Conservation (phyloP, 306 rosid genomes). For the Hippophae rhamnoides region DNA sequence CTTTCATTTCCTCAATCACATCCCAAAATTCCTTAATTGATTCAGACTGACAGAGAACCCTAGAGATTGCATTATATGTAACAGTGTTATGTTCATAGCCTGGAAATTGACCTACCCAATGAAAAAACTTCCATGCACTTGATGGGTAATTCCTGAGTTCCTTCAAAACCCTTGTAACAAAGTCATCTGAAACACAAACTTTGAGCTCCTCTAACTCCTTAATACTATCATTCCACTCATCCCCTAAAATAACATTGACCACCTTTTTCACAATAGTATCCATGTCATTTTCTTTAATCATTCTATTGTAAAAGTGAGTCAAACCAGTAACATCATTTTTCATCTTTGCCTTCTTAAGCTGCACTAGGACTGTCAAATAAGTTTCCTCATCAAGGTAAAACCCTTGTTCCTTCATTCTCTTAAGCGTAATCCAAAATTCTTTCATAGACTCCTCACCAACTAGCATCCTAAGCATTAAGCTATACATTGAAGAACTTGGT, state of each 20-base stretch:
- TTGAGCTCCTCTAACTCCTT: conserved; percentile 35
- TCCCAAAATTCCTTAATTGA: conserved; percentile 65
- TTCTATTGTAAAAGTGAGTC: conserved; percentile 33
- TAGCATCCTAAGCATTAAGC: conserved; percentile 51
- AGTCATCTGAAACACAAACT: conserved; percentile 40
- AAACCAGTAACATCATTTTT: conserved; percentile 38
- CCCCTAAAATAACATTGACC: conserved; percentile 34
- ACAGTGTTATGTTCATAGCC: conserved; percentile 42
- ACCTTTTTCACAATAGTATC: conserved; percentile 44
- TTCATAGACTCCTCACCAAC: conserved; percentile 42
- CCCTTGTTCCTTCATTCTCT: conserved; percentile 55
- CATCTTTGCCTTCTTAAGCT: conserved; percentile 45
- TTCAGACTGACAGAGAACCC: conserved; percentile 50
- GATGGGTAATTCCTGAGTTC: conserved; percentile 42
- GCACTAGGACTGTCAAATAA: conserved; percentile 23
- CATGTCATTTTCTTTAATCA: conserved; percentile 50
- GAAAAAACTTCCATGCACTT: conserved; percentile 52
- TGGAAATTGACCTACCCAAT: conserved; percentile 45
- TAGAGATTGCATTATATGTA: conserved; percentile 61
- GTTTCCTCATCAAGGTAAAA: conserved; percentile 53
- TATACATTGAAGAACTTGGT: conserved; percentile 50
- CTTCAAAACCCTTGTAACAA: conserved; percentile 51
- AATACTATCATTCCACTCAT: conserved; percentile 53
- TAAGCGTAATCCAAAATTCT: conserved; percentile 54
- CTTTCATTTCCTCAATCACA: conserved; percentile 57